Base-by-base conservation (phyloP, 2,329 filamentous ascomycete genomes). In the Triangularia verruculosa region DNA sequence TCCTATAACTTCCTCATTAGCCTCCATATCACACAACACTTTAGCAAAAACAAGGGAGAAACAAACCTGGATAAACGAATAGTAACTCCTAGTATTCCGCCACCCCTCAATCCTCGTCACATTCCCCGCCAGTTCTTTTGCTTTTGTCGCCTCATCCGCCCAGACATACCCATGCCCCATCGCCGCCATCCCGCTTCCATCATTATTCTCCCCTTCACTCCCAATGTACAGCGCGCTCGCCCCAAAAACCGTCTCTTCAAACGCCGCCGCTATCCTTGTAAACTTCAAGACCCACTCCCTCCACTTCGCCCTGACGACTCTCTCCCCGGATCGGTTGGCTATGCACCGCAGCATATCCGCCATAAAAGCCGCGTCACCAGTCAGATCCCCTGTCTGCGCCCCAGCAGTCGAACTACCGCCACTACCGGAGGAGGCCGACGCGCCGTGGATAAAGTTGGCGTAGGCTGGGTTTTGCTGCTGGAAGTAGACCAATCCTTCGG, bases 241-340 rank as follows among this genome's bases (percentile, higher is more conserved):
- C 27, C 95, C 96, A 72, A 97, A 99, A 3, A 99, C 95, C 34
- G 86, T 89, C 77, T 99, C 95, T 74, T 99, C 95, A 69, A 98
- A 98, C 12, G 93, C 92, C 1, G 95, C 92, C 1, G 95, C 89
- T 56, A 99, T 89, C 55, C 95, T 88, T 0, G 93, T 95, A 73
- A 99, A 98, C 74, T 93, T 95, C 62, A 90, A 83, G n/a, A 98
- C 89, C 88, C 95, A 99, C 66, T 92, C 90, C 17, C 93, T 87
- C 90, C 93, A 98, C 77, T 96, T 97, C 30, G 92, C 89, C 22
- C 95, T 86, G 61, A 99, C 90, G 1, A 92, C 93, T 63, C 91
- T 89, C 77, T 99, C 93, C 53, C 95, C 95, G 66, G 94, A 91
- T 15, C 95, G 86, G 51, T 92, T 89, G 30, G 87, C 86, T 69